A percentile compares a stretch with the other conserved stretches of the same genome.
Conservation (phyloP, 2,329 filamentous ascomycete genomes). For the Exophiala sp. region DNA sequence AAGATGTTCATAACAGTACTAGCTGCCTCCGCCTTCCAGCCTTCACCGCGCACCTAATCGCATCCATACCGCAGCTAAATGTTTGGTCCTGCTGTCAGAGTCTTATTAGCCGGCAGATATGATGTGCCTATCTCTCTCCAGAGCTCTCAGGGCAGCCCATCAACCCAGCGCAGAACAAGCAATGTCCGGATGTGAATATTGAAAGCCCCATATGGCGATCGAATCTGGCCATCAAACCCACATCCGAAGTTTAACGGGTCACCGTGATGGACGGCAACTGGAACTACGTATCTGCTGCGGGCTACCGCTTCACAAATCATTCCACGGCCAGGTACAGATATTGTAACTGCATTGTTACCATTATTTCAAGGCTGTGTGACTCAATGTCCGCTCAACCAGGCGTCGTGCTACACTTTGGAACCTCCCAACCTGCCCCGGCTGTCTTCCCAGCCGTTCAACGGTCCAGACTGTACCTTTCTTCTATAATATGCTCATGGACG, state of each 20-base stretch:
- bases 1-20: not conserved
- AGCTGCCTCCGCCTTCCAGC: not conserved
- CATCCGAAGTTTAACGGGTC: no score
- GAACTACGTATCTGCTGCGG: conserved; percentile 9
- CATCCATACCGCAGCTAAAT: not conserved
- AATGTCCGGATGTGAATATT: not conserved
- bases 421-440: not conserved
- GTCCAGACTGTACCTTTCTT: conserved; percentile 6
- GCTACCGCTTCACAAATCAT: conserved; percentile 19
- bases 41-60: not conserved
- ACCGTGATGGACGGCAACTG: no score
- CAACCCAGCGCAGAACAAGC: not conserved
- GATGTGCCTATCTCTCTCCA: not conserved
- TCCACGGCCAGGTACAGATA: conserved; percentile 15
- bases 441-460: conserved; percentile 1
- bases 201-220: not conserved
- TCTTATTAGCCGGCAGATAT: not conserved
- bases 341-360: conserved; percentile 9
- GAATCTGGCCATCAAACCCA: not conserved
- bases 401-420: conserved; percentile 13
- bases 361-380: conserved; percentile 10
- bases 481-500: conserved; percentile 1
- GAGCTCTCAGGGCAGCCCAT: not conserved
- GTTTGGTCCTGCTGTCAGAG: not conserved
- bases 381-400: conserved; percentile 12